Evolutionary conservation across 208 protist species (phyloP).

Genomic region (Trypanosoma avium): DNA sequence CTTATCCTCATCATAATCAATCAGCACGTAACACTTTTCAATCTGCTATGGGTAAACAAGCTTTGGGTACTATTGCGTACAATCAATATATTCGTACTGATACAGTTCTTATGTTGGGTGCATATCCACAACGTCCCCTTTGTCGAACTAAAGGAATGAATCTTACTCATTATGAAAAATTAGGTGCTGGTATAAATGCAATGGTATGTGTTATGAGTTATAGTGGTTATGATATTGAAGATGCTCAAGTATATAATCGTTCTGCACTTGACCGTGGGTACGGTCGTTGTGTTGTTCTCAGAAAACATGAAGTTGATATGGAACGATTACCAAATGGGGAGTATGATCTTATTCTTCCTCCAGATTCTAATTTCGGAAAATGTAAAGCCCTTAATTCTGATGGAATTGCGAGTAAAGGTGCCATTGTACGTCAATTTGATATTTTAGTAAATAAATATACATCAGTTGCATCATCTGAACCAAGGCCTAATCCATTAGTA

Average conservation of each 20-base stretch:
- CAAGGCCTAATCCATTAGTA: constrained; percentile 61
- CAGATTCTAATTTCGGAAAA: constrained; percentile 57
- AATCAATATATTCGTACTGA: constrained; percentile 98
- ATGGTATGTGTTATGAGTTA: constrained; percentile 99
- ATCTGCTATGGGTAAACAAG: constrained; percentile 99
- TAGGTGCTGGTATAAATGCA: constrained; percentile 99
- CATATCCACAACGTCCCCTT: constrained; percentile 98
- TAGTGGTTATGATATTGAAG: constrained; percentile 99
- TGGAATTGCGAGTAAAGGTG: constrained; percentile 92
- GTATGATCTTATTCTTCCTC: constrained; percentile 74
- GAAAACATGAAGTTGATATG: constrained; percentile 88
- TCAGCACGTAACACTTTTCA: constrained; percentile 99
- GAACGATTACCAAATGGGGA: constrained; percentile 61
- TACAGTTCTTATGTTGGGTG: constrained; percentile 97
- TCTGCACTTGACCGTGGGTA: constrained; percentile 96
- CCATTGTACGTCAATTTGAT: constrained; percentile 86
- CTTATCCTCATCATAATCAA: constrained; percentile 99
- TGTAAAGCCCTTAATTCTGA: constrained; percentile 92
- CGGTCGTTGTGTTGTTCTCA: constrained; percentile 93
- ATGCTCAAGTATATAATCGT: constrained; percentile 99
- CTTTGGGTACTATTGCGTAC: constrained; percentile 95
- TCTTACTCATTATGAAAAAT: constrained; percentile 94
- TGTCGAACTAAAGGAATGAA: constrained; percentile 97
- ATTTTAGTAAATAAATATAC: constrained; percentile 96
- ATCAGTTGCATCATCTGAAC: constrained; percentile 39